These are phyloP conservation scores for Leishmania gerbilli DNA, from an alignment of 208 protist species.

Conservation along the genomic window DNA sequence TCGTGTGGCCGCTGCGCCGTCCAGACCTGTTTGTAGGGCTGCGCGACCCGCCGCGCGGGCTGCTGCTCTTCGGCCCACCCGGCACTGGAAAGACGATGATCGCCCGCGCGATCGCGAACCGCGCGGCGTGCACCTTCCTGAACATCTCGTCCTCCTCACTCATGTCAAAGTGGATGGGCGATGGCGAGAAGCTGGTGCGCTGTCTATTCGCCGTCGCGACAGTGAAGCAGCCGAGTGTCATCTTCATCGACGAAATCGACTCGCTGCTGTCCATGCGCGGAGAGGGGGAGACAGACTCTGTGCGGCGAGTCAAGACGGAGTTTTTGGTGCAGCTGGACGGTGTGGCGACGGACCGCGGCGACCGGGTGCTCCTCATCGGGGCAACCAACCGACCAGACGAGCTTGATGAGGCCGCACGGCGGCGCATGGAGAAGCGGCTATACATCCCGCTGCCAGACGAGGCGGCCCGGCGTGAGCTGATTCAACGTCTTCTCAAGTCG, in stretches of 20 bases:
- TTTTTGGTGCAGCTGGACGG: conserved; percentile 98
- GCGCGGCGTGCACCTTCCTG: conserved; percentile 84
- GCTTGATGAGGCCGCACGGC: conserved; percentile 87
- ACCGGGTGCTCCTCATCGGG: conserved; percentile 89
- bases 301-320: conserved; percentile 99
- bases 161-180: conserved; percentile 92
- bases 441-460: conserved; percentile 91
- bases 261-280: conserved; percentile 82
- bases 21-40: conserved; percentile 83
- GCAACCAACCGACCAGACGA: conserved; percentile 92
- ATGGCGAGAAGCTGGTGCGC: conserved; percentile 91
- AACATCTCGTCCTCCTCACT: conserved; percentile 88
- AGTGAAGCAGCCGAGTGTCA: conserved; percentile 82
- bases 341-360: conserved; percentile 66
- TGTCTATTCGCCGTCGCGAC: conserved; percentile 90
- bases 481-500: conserved; percentile 58
- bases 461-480: conserved; percentile 50
- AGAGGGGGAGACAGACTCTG: conserved; percentile 81
- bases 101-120: conserved; percentile 88
- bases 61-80: conserved; percentile 91
- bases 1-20: conserved; percentile 78
- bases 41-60: conserved; percentile 82
- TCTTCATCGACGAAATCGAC: conserved; percentile 97
- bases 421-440: conserved; percentile 91
- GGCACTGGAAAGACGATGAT: conserved; percentile 94